Evolutionary conservation across 163 green algal genomes (phyloP), one percentile per base, ranked within the genome.

Genomic region (Botryococcus braunii): DNA sequence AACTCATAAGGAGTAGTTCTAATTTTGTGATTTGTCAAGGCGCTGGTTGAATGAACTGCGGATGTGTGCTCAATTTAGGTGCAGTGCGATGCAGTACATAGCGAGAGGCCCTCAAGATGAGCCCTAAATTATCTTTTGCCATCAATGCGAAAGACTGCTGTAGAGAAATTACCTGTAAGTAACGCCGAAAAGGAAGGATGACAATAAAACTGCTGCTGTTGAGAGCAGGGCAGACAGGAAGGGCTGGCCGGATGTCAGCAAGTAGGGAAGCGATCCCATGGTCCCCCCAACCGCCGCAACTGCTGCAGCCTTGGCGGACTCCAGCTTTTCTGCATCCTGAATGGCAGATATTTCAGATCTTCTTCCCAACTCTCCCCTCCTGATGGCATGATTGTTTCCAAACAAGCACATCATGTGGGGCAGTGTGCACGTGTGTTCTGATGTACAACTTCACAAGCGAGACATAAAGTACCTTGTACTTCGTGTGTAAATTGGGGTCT

Each of bases 141-240:
- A n/a, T n/a, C n/a, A n/a, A n/a, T n/a, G n/a, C n/a, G n/a, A n/a
- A 7, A 68, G 67, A 36, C 77, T 48, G 0, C 72, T 79, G 46
- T 83, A n/a, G n/a, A n/a, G n/a, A n/a, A n/a, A n/a, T n/a, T n/a
- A 92, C 59, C 86, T 69, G 74, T 91, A 93, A 6, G 80, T 85
- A 3, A 90, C 77, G 0, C 86, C 86, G 69, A 93, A 86, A 48
- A 93, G 77, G 47, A 82, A 70, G 46, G 77, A 82, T 1, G 76
- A 79, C 2, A 65, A 73, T 5, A 74, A 8, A 17, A 49, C 35
- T 8, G 27, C 4, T 39, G 23, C 60, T 31, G 31, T 27, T 8
- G 35, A 40, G 29, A 38, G 2, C 1, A 36, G 47, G 17, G 63
- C 36, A 13, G n/a, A 57, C 47, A 40, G 27, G 5, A 35, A 17